Conservation (phyloP, 208 protist species). For the Naegleria lovaniensis region DNA sequence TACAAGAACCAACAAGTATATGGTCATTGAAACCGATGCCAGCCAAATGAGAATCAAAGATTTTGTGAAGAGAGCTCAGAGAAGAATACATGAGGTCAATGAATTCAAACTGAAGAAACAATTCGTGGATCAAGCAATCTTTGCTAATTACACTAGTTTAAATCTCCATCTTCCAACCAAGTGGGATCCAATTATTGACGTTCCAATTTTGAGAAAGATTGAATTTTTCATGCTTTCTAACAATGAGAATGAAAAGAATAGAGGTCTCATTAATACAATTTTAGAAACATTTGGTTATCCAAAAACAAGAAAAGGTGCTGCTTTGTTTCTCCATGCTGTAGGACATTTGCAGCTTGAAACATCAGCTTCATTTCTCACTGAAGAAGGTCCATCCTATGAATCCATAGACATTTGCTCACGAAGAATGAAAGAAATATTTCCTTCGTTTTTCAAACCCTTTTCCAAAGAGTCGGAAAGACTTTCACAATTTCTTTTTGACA, state of each 20-base stretch:
- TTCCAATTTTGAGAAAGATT: background rate
- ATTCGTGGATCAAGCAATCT: background rate
- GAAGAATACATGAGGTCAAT: background rate
- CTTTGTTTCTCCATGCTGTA: background rate
- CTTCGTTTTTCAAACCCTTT: background rate
- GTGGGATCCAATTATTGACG: background rate
- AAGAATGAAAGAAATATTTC: background rate
- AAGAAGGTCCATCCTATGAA: background rate
- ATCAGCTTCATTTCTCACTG: background rate
- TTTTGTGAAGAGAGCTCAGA: background rate
- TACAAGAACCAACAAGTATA: background rate
- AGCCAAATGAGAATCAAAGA: background rate
- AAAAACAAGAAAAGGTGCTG: background rate
- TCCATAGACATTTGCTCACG: background rate
- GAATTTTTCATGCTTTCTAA: background rate
- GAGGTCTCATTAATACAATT: background rate
- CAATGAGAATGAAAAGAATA: background rate
- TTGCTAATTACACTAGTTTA: background rate
- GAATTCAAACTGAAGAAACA: background rate
- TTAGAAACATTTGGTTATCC: background rate
- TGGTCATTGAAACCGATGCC: background rate
- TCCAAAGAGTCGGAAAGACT: background rate
- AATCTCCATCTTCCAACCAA: background rate
- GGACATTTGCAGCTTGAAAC: background rate
- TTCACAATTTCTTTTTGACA: background rate